Base-by-base conservation (phyloP, 2,329 filamentous ascomycete genomes). In the Aquanectria penicillioides region DNA sequence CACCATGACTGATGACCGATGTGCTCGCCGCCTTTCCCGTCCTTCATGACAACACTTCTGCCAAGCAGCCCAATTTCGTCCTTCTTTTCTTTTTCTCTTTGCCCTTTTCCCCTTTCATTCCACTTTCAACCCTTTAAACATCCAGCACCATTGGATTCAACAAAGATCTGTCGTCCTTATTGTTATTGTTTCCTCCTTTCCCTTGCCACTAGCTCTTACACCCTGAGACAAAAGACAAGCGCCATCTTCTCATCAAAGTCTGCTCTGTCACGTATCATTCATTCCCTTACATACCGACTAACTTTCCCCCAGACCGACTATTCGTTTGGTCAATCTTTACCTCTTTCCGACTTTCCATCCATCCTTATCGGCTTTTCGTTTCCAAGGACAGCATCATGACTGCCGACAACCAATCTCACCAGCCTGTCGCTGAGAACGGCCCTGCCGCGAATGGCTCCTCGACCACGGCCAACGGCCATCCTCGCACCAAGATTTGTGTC, bases 401-500 rank as follows among this genome's bases (percentile, higher is more conserved):
- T 66, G 67, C 63, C 26, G 70, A 71, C 29, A 69, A 66, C 66
- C 53, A 59, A 40, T n/a, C 47, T 22, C 57, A 50, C 17, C 55
- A 60, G 34, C 38, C 59, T 25, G 57, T 62, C 18, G 55, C 61
- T 50, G 64, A 68, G 38, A 75, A 71, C 55, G 61, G 66, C 60
- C 51, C 60, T 31, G 56, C 67, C 12, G 64, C 53, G 15, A 69
- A 68, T 47, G 65, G 67, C 31, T 53, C 59, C 44, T 55, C 71
- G 18, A 7, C 65, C 51, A 72, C 71, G 18, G 6, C 65, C 51
- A 72, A 74, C 61, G 69, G 71, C 61, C 69, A 69, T 25, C 71
- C 75, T 47, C 79, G 75, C 62, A 79, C 90, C 59, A 92, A 92
- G 64, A 90, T 97, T 74, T 97, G 93, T 75, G 94, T 98, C 67